phyloP scores from a whole-genome alignment of 192 early-diverging fungal genomes.

The Coemansia sp. region DNA sequence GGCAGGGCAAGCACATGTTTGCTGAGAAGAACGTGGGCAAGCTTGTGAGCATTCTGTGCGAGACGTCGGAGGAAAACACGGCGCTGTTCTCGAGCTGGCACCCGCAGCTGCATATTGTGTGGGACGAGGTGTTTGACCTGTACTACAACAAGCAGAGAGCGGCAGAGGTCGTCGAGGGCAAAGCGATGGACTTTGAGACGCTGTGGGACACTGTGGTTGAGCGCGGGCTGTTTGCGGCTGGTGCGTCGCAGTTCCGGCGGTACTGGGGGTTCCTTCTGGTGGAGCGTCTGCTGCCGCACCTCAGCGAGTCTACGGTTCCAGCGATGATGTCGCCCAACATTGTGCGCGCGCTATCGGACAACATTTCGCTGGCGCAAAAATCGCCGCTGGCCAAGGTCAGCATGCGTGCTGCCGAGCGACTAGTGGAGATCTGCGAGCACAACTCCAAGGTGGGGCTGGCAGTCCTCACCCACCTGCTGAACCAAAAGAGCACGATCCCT shows the following conservation, averaged over 20 bases:
- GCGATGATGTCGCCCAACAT: slow-evolving; percentile 69
- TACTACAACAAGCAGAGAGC: slow-evolving; percentile 53
- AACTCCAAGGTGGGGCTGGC: slow-evolving; percentile 72
- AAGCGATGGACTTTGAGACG: slow-evolving; percentile 61
- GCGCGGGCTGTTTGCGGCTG: slow-evolving; percentile 70
- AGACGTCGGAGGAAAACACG: slow-evolving; percentile 32
- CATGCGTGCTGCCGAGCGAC: slow-evolving; percentile 32
- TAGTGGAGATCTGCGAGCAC: slow-evolving; percentile 57
- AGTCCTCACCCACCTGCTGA: slow-evolving; percentile 78
- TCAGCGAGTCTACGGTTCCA: slow-evolving; percentile 43
- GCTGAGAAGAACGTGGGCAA: slow-evolving; percentile 21
- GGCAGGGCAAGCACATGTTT: slow-evolving; percentile 48
- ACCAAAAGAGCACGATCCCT: slow-evolving; percentile 58
- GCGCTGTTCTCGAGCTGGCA: slow-evolving; percentile 60
- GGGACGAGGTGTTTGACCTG: slow-evolving; percentile 66
- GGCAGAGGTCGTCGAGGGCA: slow-evolving; percentile 12
- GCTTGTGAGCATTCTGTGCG: slow-evolving; percentile 42
- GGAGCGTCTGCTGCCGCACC: slow-evolving; percentile 50
- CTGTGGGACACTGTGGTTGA: slow-evolving; percentile 84
- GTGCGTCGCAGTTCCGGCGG: slow-evolving; percentile 77
- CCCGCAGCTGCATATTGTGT: slow-evolving; percentile 81
- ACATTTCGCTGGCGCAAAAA: slow-evolving; percentile 69
- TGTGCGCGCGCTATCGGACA: slow-evolving; percentile 84
- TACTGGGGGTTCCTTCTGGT: slow-evolving; percentile 89
- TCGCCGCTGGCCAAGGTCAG: slow-evolving; percentile 77